Percentiles rank a stretch among this genome's conserved stretches.
These are phyloP conservation scores for Auricularia cornea DNA, from an alignment of 768 basidiomycete species.

Conservation along the genomic window DNA sequence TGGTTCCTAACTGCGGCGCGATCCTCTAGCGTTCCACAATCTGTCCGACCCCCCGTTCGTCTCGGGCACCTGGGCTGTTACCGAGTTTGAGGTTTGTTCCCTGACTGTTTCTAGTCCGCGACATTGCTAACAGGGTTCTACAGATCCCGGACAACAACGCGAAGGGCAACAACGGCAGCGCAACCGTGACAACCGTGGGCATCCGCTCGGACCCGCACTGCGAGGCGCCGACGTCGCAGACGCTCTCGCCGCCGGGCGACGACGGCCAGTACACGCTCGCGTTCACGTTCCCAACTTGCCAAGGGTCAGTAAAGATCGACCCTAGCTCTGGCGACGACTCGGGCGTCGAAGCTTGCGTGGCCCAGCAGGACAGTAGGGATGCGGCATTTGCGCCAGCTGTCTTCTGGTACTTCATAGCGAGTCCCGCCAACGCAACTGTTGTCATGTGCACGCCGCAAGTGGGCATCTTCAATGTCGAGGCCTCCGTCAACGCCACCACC, in stretches of 20 bases:
- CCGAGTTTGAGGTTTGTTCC: constrained; percentile 39
- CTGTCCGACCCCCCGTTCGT: constrained; percentile 55
- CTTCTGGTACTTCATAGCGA: background rate
- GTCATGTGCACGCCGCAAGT: background rate
- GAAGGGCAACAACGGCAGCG: constrained; percentile 40
- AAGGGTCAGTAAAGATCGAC: background rate
- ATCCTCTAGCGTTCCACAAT: constrained; percentile 25
- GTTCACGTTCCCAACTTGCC: background rate
- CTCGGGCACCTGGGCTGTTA: constrained; percentile 41
- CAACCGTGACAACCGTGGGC: constrained; percentile 46
- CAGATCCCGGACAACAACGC: constrained; percentile 34
- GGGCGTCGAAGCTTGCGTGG: background rate
- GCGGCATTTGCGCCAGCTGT: background rate
- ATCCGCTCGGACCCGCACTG: constrained; percentile 43
- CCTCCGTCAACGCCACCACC: background rate
- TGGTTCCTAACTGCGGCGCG: background rate
- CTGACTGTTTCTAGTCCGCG: background rate
- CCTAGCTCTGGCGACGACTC: background rate
- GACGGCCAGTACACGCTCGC: background rate
- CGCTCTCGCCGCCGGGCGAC: background rate
- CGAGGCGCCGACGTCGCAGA: constrained; percentile 18
- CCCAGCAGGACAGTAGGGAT: background rate
- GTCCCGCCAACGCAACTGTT: background rate
- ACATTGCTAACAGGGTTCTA: background rate
- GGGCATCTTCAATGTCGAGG: background rate